phyloP scores from a whole-genome alignment of 2,329 filamentous ascomycete species.

The Akanthomyces muscarius region DNA sequence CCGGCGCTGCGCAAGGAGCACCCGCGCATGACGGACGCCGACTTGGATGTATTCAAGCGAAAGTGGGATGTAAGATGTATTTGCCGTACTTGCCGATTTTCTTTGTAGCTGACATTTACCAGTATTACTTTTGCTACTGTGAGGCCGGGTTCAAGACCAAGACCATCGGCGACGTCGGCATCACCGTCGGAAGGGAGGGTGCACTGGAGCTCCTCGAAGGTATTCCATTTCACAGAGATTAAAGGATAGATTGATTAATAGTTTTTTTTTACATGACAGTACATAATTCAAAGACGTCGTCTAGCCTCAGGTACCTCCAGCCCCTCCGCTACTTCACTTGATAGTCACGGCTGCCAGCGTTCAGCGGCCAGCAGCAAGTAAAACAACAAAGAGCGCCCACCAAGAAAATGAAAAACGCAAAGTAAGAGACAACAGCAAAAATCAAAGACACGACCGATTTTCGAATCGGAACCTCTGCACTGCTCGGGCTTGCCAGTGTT shows the following conservation, averaged over 20 bases:
- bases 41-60: conserved; percentile 62
- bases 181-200: conserved; percentile 64
- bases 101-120: not conserved
- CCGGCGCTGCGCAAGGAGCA: conserved; percentile 57
- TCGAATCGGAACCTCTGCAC: too few species aligned
- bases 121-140: conserved; percentile 74
- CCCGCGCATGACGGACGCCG: conserved; percentile 53
- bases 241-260: not conserved
- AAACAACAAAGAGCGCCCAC: too few species aligned
- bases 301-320: too few species aligned
- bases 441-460: too few species aligned
- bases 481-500: too few species aligned
- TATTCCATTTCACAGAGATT: conserved; percentile 52
- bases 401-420: too few species aligned
- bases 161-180: conserved; percentile 67
- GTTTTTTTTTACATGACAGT: too few species aligned
- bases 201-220: conserved; percentile 65
- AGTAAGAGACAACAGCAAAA: too few species aligned
- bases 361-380: too few species aligned
- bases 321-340: too few species aligned
- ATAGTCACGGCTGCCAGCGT: too few species aligned
- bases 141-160: conserved; percentile 70
- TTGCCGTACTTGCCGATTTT: conserved; percentile 1
- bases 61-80: conserved; percentile 61
- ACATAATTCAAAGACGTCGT: too few species aligned